These are phyloP conservation scores for Claviceps sp. DNA, from an alignment of 2,329 filamentous ascomycete species.

Conservation along the genomic window DNA sequence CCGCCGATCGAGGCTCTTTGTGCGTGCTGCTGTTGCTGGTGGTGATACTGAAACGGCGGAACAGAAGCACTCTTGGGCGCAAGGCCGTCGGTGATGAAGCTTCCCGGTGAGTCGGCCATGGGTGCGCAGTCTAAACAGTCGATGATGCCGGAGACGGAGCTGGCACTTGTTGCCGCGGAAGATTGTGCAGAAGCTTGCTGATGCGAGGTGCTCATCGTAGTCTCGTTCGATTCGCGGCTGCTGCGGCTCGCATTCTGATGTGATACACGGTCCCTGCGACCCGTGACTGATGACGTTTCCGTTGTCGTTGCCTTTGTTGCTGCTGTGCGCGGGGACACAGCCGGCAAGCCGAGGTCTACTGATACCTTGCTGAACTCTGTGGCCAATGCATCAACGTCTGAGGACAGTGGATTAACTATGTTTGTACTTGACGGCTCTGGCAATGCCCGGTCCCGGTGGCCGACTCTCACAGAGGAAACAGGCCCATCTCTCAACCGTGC, in stretches of 20 bases:
- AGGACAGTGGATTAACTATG: constrained; percentile 17
- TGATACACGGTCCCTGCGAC: constrained; percentile 17
- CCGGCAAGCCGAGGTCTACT: constrained; percentile 8
- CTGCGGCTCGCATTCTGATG: constrained; percentile 28
- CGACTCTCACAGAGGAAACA: constrained; percentile 42
- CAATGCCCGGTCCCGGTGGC: constrained; percentile 40
- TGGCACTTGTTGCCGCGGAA: constrained; percentile 41
- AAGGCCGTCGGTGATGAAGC: constrained; percentile 35
- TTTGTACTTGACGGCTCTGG: constrained; percentile 36
- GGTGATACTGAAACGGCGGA: constrained; percentile 49
- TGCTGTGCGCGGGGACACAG: constrained; percentile 4
- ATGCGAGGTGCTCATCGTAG: constrained; percentile 32
- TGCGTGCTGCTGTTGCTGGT: constrained; percentile 34
- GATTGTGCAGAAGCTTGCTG: constrained; percentile 36
- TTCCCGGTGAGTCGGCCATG: constrained; percentile 33
- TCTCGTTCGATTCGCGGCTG: constrained; percentile 40
- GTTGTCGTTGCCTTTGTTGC: not conserved
- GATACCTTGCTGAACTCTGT: constrained; percentile 8
- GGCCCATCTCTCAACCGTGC: constrained; percentile 37
- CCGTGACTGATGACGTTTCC: constrained; percentile 19
- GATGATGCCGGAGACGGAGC: constrained; percentile 38
- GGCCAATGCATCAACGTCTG: constrained; percentile 5
- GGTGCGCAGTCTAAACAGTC: constrained; percentile 32
- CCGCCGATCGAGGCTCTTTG: constrained; percentile 30
- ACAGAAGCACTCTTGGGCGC: constrained; percentile 30